Evolutionary conservation across 768 basidiomycete genomes (phyloP).

Genomic region (Tubosaeta brunneosetosa): DNA sequence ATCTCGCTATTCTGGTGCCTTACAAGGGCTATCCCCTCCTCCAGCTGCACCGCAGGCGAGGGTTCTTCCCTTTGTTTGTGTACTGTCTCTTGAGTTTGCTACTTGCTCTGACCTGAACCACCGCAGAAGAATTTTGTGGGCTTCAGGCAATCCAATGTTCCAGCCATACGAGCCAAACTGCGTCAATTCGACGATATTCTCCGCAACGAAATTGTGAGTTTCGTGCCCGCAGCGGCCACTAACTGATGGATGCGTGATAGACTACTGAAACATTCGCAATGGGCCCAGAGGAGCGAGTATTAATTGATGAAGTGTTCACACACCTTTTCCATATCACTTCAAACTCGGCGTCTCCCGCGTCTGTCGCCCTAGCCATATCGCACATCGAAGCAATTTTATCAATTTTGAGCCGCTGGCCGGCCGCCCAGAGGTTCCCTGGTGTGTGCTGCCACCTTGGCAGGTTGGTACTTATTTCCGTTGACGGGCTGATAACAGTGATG

Average conservation of each 20-base stretch:
- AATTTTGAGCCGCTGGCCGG: slow-evolving; percentile 72
- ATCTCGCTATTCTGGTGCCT: slow-evolving; percentile 52
- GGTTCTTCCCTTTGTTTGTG: slow-evolving; percentile 50
- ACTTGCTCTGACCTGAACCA: neutral
- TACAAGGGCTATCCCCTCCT: slow-evolving; percentile 32
- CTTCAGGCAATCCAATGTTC: slow-evolving; percentile 83
- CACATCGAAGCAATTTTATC: slow-evolving; percentile 62
- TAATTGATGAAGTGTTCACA: slow-evolving; percentile 59
- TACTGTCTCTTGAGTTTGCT: neutral
- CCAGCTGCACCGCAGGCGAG: slow-evolving; percentile 28
- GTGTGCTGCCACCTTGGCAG: slow-evolving; percentile 10
- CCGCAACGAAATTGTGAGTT: slow-evolving; percentile 61
- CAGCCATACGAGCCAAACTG: slow-evolving; percentile 76
- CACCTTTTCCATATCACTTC: slow-evolving; percentile 51
- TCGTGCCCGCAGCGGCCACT: neutral
- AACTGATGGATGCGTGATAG: slow-evolving; percentile 31
- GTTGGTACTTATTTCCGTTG: neutral
- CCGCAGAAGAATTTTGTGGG: slow-evolving; percentile 55
- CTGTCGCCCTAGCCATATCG: slow-evolving; percentile 34
- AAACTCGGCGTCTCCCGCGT: slow-evolving; percentile 23
- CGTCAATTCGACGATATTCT: slow-evolving; percentile 69
- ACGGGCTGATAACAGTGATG: slow-evolving; percentile 50
- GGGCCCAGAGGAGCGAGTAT: slow-evolving; percentile 55
- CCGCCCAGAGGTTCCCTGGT: slow-evolving; percentile 70
- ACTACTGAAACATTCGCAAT: slow-evolving; percentile 68